A percentile compares a stretch with the other conserved stretches of the same genome.
Conservation (phyloP, 169 alveolate genomes). For the Theileria parva region DNA sequence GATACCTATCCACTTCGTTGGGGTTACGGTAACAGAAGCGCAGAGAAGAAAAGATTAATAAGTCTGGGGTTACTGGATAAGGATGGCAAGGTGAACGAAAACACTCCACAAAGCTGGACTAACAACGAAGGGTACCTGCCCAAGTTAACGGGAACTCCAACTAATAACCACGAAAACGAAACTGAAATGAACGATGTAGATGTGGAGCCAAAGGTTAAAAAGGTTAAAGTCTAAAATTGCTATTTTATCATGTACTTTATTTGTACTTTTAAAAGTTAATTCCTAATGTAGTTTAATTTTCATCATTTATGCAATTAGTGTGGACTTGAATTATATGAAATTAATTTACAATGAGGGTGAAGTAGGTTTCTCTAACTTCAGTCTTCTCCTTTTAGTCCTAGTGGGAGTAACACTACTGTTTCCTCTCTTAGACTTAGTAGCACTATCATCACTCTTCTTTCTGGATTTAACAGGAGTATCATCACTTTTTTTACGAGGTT, state of each 20-base stretch:
- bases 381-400: slow-evolving; percentile 1
- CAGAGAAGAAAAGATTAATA: slow-evolving; percentile 96
- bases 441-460: not conserved
- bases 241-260: slow-evolving; percentile 2
- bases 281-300: slow-evolving; percentile 26
- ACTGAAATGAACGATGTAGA: slow-evolving; percentile 29
- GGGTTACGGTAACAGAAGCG: slow-evolving; percentile 99
- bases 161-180: slow-evolving; percentile 26
- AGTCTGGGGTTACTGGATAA: slow-evolving; percentile 94
- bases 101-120: slow-evolving; percentile 93
- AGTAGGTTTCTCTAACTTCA: slow-evolving; percentile 13
- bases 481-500: not conserved
- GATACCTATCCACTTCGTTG: slow-evolving; percentile 99
- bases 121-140: slow-evolving; percentile 85
- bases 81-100: slow-evolving; percentile 92
- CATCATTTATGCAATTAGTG: slow-evolving; percentile 15
- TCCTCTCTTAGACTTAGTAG: not conserved
- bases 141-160: slow-evolving; percentile 74
- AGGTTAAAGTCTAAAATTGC: slow-evolving; percentile 8
- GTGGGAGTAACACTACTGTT: not conserved
- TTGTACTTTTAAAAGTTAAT: slow-evolving; percentile 50
- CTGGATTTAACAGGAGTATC: not conserved
- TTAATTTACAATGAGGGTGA: not conserved
- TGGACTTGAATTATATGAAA: slow-evolving; percentile 15
- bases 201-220: slow-evolving; percentile 11